Evolutionary conservation across 176 grass and related monocot genomes (phyloP).

Genomic region (Ananas comosus): DNA sequence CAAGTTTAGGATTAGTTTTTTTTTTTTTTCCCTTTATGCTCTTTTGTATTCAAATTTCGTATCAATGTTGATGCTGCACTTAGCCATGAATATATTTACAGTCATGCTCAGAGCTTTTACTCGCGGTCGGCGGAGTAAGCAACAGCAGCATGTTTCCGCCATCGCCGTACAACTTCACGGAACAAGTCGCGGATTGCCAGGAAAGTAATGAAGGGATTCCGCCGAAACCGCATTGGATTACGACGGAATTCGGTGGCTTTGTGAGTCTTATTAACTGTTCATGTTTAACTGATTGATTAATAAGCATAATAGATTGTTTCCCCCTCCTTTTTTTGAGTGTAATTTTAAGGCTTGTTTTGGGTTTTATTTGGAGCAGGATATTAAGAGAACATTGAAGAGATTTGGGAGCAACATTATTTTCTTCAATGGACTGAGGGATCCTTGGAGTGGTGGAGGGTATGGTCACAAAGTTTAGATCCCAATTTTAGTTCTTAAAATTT

Average conservation of each 20-base stretch:
- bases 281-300: no score
- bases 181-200: background rate
- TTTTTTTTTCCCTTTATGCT: no score
- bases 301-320: background rate
- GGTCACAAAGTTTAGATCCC: no score
- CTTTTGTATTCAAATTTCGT: no score
- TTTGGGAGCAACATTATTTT: constrained; percentile 61
- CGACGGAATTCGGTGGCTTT: constrained; percentile 45
- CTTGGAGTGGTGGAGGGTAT: constrained; percentile 54
- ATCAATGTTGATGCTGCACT: background rate
- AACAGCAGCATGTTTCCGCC: constrained; percentile 27
- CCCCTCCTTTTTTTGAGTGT: background rate
- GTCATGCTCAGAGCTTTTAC: constrained; percentile 53
- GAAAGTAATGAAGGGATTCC: constrained; percentile 17
- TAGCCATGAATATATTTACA: background rate
- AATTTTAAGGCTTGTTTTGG: no score
- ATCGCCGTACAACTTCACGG: constrained; percentile 23
- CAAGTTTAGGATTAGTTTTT: no score
- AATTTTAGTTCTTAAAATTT: no score
- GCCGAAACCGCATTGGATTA: constrained; percentile 34
- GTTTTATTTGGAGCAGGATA: constrained; percentile 24
- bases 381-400: constrained; percentile 31
- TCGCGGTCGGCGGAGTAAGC: constrained; percentile 18
- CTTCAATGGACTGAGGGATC: constrained; percentile 70
- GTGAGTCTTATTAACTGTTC: constrained; percentile 21